Evolutionary conservation across 805 yeast species (phyloP), one percentile per base, ranked within the genome.

Genomic region (Myxozyma geophila): DNA sequence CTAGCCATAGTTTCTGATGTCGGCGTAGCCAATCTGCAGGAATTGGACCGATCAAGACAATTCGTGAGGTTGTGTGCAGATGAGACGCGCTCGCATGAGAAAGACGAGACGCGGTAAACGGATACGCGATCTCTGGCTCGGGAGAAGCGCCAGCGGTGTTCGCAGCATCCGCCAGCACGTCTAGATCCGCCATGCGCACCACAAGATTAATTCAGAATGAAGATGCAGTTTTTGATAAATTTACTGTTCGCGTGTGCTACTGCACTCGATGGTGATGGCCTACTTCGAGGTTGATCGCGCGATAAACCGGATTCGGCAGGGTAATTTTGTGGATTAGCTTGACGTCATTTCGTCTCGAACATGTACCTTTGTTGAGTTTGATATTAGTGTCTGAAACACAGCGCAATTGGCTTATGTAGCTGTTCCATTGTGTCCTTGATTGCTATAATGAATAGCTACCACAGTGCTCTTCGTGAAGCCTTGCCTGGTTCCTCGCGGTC

Each of bases 91-190:
- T 76, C n/a, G 83, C 79, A 72, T 85, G 86, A 15, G 80, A 74
- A 33, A 89, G 75, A 48, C 89, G 77, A 63, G 81, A 84, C 0
- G 88, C 87, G 0, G 90, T 85, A 74, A 84, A 88, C 1, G 90
- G 86, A 39, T 48, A 50, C 10, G 56, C 49, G 15, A 46, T 47
- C 35, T 44, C 56, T 15, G 54, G 50, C 10, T 23, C 21, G 6
- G 47, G 21, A 19, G 35, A 7, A 41, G 19, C 39, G n/a, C 12
- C 33, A 17, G 12, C 51, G 8, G 51, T 9, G 56, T 15, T 19
- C 9, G n/a, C 39, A 7, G 37, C 51, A 10, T 39, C 48, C 37
- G 44, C 48, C 15, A 2, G 48, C 19, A 36, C 21, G 19, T 19
- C 54, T 35, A 7, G n/a, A 9, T 51, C 54, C 33, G 54, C 6